Evolutionary conservation across 2,329 filamentous ascomycete genomes (phyloP).

Genomic region (Aspergillus ustus): DNA sequence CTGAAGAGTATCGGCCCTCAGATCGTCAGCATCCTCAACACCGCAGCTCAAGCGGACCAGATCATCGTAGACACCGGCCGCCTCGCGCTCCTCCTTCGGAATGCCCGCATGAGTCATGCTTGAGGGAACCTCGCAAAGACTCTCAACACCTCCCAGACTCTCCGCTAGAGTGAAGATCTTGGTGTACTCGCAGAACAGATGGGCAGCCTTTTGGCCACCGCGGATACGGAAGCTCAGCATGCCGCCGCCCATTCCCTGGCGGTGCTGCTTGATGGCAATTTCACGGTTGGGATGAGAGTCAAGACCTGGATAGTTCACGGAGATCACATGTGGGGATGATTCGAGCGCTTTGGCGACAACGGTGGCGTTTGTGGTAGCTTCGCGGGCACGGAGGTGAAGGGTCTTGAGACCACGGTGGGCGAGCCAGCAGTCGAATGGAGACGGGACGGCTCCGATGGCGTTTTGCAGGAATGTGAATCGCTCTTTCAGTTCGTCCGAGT

Average conservation of each 20-base stretch:
- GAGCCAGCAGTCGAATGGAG: slow-evolving; percentile 96
- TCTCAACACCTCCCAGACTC: slow-evolving; percentile 89
- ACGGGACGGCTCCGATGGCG: slow-evolving; percentile 93
- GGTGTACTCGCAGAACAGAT: slow-evolving; percentile 88
- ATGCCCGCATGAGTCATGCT: slow-evolving; percentile 98
- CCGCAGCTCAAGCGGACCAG: slow-evolving; percentile 92
- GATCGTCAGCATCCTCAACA: slow-evolving; percentile 85
- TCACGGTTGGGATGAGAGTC: slow-evolving; percentile 83
- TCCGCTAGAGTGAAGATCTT: slow-evolving; percentile 93
- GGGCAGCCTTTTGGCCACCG: slow-evolving; percentile 82
- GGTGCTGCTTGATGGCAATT: slow-evolving; percentile 89
- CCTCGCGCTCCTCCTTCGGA: slow-evolving; percentile 85
- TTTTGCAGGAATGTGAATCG: slow-evolving; percentile 92
- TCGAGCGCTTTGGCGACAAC: slow-evolving; percentile 78
- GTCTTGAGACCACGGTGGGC: slow-evolving; percentile 97
- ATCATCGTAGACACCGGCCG: slow-evolving; percentile 92
- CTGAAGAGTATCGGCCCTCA: slow-evolving; percentile 79
- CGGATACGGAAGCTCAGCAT: slow-evolving; percentile 97
- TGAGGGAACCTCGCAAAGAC: slow-evolving; percentile 85
- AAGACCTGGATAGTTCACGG: slow-evolving; percentile 94
- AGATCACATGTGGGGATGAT: slow-evolving; percentile 77
- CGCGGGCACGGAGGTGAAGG: slow-evolving; percentile 85
- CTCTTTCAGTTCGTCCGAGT: slow-evolving; percentile 76
- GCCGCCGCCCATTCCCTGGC: slow-evolving; percentile 89
- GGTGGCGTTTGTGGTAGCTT: slow-evolving; percentile 81